Conservation (phyloP, 257 asterid genomes). For the Plantago ovata region DNA sequence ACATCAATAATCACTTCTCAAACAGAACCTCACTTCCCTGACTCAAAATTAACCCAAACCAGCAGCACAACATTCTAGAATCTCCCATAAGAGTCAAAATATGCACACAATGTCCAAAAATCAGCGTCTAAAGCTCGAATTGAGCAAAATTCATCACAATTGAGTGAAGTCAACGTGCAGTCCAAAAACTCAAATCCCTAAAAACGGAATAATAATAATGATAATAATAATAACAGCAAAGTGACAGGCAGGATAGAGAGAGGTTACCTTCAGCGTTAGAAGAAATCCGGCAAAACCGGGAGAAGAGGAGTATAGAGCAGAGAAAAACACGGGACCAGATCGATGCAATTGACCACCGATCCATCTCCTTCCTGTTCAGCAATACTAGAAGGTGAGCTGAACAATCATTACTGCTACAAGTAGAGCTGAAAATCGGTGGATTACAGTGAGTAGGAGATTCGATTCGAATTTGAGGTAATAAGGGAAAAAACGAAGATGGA, state of each 20-base stretch:
- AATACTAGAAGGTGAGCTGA: too few relatives aligned
- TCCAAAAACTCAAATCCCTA: background rate
- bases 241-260: too few relatives aligned
- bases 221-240: conserved; percentile 1
- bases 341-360: conserved; percentile 47
- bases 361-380: conserved; percentile 37
- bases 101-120: conserved; percentile 5
- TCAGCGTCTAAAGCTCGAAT: background rate
- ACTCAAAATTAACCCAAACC: background rate
- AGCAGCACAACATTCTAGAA: background rate
- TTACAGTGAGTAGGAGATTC: too few relatives aligned
- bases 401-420: too few relatives aligned
- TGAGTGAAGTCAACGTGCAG: conserved; percentile 32
- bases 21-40: conserved; percentile 12
- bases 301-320: conserved; percentile 37
- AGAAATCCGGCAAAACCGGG: conserved; percentile 42
- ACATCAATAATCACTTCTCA: background rate
- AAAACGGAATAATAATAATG: background rate
- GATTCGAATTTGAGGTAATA: too few relatives aligned
- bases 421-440: too few relatives aligned
- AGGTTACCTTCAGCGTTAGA: conserved; percentile 77
- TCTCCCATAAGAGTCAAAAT: background rate
- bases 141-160: background rate
- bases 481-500: too few relatives aligned
- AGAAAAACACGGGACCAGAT: conserved; percentile 39